Percentiles rank a stretch among this genome's conserved stretches.
Evolutionary conservation across 2,329 filamentous ascomycete species (phyloP).

Genomic region (Ceratocystis alfenasii): DNA sequence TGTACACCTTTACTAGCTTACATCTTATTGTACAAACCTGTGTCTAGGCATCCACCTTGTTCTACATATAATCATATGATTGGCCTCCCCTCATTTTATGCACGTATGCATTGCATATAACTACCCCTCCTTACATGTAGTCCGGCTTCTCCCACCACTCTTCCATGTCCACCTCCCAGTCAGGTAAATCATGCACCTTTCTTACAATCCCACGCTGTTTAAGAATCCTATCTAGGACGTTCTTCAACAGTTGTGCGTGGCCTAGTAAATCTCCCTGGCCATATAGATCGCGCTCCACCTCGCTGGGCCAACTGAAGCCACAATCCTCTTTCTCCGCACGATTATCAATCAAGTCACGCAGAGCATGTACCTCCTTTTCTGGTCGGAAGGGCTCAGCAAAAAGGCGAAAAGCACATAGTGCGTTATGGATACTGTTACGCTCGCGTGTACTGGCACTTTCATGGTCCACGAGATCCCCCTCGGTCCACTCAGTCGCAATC

Average conservation of each 20-base stretch:
- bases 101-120: too few species aligned
- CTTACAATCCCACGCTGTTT: conserved; percentile 7
- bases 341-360: conserved; percentile 28
- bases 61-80: too few species aligned
- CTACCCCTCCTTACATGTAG: neutral
- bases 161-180: conserved; percentile 9
- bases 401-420: conserved; percentile 38
- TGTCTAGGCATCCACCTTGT: neutral
- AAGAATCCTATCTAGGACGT: conserved; percentile 12
- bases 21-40: neutral
- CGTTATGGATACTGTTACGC: conserved; percentile 30
- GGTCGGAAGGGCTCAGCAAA: conserved; percentile 36
- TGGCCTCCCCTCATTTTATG: too few species aligned
- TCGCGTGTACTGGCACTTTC: conserved; percentile 23
- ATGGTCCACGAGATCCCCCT: conserved; percentile 26
- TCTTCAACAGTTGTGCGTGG: conserved; percentile 15
- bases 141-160: conserved; percentile 12
- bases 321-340: conserved; percentile 25
- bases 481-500: conserved; percentile 41
- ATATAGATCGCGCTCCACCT: conserved; percentile 30
- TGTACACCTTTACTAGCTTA: neutral
- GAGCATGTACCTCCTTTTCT: conserved; percentile 26
- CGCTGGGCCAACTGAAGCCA: conserved; percentile 32
- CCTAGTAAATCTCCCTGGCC: conserved; percentile 19
- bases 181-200: neutral